These are phyloP conservation scores for grape (Vitis vinifera) DNA, from an alignment of 164 flowering plant species.

Conservation along the genomic window DNA sequence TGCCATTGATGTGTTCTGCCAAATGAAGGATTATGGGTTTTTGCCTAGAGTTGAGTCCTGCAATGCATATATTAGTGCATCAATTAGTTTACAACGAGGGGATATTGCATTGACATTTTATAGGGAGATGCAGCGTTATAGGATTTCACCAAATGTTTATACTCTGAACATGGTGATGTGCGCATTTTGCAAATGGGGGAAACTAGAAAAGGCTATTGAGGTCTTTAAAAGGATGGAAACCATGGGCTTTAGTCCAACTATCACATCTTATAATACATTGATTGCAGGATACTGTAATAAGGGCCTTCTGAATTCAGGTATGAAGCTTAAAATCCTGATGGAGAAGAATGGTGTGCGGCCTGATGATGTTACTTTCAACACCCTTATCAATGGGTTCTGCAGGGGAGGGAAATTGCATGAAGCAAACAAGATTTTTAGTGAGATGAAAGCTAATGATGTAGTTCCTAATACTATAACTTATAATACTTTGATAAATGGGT, in stretches of 20 bases:
- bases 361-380: conserved; percentile 62
- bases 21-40: conserved; percentile 85
- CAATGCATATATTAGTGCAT: conserved; percentile 72
- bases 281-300: conserved; percentile 64
- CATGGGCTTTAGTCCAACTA: conserved; percentile 58
- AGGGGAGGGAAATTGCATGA: conserved; percentile 70
- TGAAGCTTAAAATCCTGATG: conserved; percentile 69
- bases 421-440: conserved; percentile 57
- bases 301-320: conserved; percentile 54
- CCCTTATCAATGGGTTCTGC: conserved; percentile 71
- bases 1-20: conserved; percentile 60
- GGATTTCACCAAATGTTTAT: conserved; percentile 71
- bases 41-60: conserved; percentile 78
- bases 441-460: conserved; percentile 66
- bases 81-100: conserved; percentile 42
- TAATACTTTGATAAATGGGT: conserved; percentile 76
- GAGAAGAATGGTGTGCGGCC: conserved; percentile 49
- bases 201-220: conserved; percentile 65
- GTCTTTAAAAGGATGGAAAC: conserved; percentile 57
- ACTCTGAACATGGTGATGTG: conserved; percentile 75
- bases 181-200: conserved; percentile 62
- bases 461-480: conserved; percentile 70
- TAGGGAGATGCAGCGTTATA: conserved; percentile 50
- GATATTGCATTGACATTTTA: conserved; percentile 71
- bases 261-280: conserved; percentile 66